These are phyloP conservation scores for Rugosomyces carneus DNA, from an alignment of 1,284 basidiomycete genomes.

Conservation along the genomic window DNA sequence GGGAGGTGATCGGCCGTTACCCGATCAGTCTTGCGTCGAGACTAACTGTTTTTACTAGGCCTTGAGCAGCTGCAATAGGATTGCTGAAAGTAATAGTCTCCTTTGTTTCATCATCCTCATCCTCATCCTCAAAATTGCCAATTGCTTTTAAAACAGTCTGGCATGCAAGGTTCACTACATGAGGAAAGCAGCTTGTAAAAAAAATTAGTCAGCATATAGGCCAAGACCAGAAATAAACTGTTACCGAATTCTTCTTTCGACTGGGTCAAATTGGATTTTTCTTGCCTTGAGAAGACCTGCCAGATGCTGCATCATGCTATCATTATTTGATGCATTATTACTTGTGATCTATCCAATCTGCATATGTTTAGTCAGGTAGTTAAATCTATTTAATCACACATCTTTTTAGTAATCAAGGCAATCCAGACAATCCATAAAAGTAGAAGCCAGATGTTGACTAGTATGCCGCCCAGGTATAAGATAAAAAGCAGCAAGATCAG, in stretches of 20 bases:
- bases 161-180: conserved; percentile 1
- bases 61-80: too few species aligned
- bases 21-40: too few species aligned
- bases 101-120: too few species aligned
- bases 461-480: too few species aligned
- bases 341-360: conserved; percentile 6
- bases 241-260: not conserved
- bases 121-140: too few species aligned
- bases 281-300: not conserved
- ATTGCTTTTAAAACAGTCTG: not conserved
- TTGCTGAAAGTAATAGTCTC: too few species aligned
- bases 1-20: too few species aligned
- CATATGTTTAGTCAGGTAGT: conserved; percentile 15
- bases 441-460: too few species aligned
- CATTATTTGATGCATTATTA: conserved; percentile 5
- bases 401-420: not conserved
- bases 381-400: conserved; percentile 14
- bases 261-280: not conserved
- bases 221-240: not conserved
- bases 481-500: too few species aligned
- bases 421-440: too few species aligned
- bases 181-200: conserved; percentile 5
- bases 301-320: conserved; percentile 3
- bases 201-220: not conserved
- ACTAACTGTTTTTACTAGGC: too few species aligned